Evolutionary conservation across 441 rosid species (phyloP), one percentile per base, ranked within the genome.

Genomic region (Daphne laureola): DNA sequence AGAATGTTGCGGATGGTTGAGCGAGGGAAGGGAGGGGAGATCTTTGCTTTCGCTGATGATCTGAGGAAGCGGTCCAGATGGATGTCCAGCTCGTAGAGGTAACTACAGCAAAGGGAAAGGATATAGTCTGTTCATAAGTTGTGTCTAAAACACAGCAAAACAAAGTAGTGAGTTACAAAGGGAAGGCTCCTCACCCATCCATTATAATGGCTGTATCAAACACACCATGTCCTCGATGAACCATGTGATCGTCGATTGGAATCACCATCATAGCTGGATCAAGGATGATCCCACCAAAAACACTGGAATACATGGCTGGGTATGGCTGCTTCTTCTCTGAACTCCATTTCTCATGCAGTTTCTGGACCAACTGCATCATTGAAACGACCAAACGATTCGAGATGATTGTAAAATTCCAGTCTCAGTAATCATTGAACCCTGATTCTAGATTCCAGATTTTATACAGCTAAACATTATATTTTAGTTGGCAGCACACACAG

Each of bases 241-340:
- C 87, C 86, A 79, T 84, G 73, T 84, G 92, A 73, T 81, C 88
- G 35, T 84, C 92, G 9, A 84, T 74, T 8, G 86, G 92, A 52
- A 84, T 68, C 14, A 79, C 77, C 88, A 84, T 81, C 82, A 81
- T 62, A 41, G 86, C 82, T 13, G 88, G 86, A 66, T 84, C 86
- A 12, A 79, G 82, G 62, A 72, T 67, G 47, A 84, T 78, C 52
- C 92, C 88, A 45, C 88, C 84, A 59, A 55, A 84, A 17, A 73
- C 46, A 45, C 84, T 84, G 18, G 92, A 84, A 68, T 81, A 84
- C 84, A 84, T 81, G 41, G 84, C 86, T 23, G 84, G 92, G 60
- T 77, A 84, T 1, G 86, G 81, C 36, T 70, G 67, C 70, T 65
- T 79, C 46, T 72, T 58, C 63, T 63, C 79, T 14, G 71, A 59